A percentile compares a stretch with the other conserved stretches of the same genome.
phyloP scores from a whole-genome alignment of 345 rosid genomes.

The Diplotaxis tenuifolia region DNA sequence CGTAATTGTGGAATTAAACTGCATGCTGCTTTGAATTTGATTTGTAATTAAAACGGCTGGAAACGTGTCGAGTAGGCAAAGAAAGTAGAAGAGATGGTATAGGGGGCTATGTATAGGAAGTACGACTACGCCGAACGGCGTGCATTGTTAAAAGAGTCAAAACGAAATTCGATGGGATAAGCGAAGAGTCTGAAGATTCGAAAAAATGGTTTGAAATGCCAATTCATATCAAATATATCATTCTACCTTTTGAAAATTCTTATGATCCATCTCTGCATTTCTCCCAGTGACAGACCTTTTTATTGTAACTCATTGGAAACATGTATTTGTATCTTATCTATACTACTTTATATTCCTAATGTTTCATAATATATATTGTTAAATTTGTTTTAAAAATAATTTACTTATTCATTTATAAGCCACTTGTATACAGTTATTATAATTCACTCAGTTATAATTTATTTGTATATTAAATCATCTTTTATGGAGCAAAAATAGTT shows the following conservation, averaged over 20 bases:
- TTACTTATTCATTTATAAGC: neutral
- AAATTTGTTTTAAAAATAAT: neutral
- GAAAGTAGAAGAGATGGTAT: conserved; percentile 2
- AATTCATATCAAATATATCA: conserved; percentile 28
- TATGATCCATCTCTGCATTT: conserved; percentile 24
- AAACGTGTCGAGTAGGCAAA: conserved; percentile 1
- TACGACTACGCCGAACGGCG: conserved; percentile 29
- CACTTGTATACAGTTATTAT: too few species aligned
- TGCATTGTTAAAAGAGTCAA: conserved; percentile 33
- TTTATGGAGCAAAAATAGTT: too few species aligned
- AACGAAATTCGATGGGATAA: conserved; percentile 28
- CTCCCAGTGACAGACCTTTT: conserved; percentile 30
- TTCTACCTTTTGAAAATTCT: conserved; percentile 34
- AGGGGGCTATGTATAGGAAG: conserved; percentile 5
- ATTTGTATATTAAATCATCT: too few species aligned
- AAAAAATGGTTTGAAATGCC: conserved; percentile 28
- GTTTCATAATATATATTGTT: neutral
- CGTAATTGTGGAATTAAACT: neutral
- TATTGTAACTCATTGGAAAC: neutral
- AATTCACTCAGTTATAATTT: too few species aligned
- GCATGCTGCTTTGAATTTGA: neutral
- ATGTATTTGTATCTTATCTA: neutral
- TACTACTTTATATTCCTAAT: neutral
- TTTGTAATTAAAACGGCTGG: neutral
- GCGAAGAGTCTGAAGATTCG: conserved; percentile 30